These are phyloP conservation scores for Phytophthora lateralis DNA, from an alignment of 352 stramenopile genomes.

Conservation along the genomic window DNA sequence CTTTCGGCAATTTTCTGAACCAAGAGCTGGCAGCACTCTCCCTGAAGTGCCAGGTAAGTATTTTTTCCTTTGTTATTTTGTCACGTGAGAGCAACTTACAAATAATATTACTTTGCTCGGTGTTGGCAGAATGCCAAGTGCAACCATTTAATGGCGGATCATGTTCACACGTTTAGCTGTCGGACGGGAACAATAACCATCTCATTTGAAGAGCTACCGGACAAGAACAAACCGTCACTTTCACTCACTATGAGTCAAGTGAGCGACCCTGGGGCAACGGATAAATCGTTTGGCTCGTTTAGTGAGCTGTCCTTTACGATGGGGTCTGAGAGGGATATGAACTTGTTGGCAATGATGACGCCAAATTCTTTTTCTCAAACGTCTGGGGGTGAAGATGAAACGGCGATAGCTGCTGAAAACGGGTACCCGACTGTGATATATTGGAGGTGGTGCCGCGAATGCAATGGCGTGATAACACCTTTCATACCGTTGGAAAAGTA, in stretches of 20 bases:
- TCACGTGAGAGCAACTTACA: constrained; percentile 3
- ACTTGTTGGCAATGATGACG: constrained; percentile 50
- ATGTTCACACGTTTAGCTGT: constrained; percentile 85
- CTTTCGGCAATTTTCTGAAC: constrained; percentile 79
- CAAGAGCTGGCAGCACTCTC: constrained; percentile 74
- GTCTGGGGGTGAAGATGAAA: constrained; percentile 29
- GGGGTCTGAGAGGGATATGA: constrained; percentile 46
- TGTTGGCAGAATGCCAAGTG: constrained; percentile 74
- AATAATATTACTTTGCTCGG: constrained; percentile 6
- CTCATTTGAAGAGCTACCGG: constrained; percentile 81
- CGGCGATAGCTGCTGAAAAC: constrained; percentile 26
- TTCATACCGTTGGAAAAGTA: constrained; percentile 89
- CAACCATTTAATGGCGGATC: constrained; percentile 80
- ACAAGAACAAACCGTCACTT: constrained; percentile 52
- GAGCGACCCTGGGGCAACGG: constrained; percentile 31
- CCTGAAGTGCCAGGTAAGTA: constrained; percentile 78
- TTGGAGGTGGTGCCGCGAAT: constrained; percentile 97
- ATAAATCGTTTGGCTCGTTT: constrained; percentile 41
- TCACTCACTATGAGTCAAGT: constrained; percentile 44
- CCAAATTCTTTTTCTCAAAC: constrained; percentile 36
- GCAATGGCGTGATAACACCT: constrained; percentile 92
- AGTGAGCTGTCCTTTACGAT: constrained; percentile 37
- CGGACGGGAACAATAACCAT: constrained; percentile 73
- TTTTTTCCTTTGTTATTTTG: not conserved
- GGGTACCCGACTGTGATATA: constrained; percentile 89